These are phyloP conservation scores for Pseudocercospora crystallina DNA, from an alignment of 2,329 filamentous ascomycete species.

Conservation along the genomic window DNA sequence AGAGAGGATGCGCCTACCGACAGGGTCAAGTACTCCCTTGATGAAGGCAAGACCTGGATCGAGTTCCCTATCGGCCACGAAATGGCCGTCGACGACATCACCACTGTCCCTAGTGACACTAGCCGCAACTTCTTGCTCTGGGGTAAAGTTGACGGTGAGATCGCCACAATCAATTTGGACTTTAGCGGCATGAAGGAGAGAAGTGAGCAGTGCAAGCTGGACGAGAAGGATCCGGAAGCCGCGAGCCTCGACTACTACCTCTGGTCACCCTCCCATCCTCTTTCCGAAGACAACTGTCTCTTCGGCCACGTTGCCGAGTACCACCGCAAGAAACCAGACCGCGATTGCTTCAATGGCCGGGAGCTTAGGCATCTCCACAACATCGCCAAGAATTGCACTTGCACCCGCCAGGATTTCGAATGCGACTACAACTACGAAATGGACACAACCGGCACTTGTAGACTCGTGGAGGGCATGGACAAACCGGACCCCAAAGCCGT, in stretches of 20 bases:
- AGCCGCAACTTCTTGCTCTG: slow-evolving; percentile 91
- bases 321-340: slow-evolving; percentile 80
- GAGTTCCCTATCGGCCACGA: slow-evolving; percentile 72
- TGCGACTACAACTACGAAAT: slow-evolving; percentile 96
- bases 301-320: slow-evolving; percentile 91
- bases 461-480: slow-evolving; percentile 69
- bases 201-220: slow-evolving; percentile 62
- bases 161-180: slow-evolving; percentile 80
- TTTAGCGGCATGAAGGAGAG: slow-evolving; percentile 77
- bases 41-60: slow-evolving; percentile 79
- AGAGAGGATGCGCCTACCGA: slow-evolving; percentile 68
- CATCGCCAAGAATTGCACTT: slow-evolving; percentile 73
- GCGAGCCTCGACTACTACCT: slow-evolving; percentile 72
- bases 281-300: slow-evolving; percentile 75
- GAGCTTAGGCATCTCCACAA: slow-evolving; percentile 62
- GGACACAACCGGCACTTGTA: slow-evolving; percentile 72
- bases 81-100: slow-evolving; percentile 74
- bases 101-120: slow-evolving; percentile 83
- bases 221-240: slow-evolving; percentile 60
- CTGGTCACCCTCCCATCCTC: slow-evolving; percentile 84
- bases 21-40: slow-evolving; percentile 69
- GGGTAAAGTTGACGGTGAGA: slow-evolving; percentile 62
- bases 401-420: slow-evolving; percentile 84
- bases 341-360: slow-evolving; percentile 78
- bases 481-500: slow-evolving; percentile 60